A percentile compares a stretch with the other conserved stretches of the same genome.
Conservation (phyloP, 2,329 filamentous ascomycete genomes). For the Aureobasidium leucospermi region DNA sequence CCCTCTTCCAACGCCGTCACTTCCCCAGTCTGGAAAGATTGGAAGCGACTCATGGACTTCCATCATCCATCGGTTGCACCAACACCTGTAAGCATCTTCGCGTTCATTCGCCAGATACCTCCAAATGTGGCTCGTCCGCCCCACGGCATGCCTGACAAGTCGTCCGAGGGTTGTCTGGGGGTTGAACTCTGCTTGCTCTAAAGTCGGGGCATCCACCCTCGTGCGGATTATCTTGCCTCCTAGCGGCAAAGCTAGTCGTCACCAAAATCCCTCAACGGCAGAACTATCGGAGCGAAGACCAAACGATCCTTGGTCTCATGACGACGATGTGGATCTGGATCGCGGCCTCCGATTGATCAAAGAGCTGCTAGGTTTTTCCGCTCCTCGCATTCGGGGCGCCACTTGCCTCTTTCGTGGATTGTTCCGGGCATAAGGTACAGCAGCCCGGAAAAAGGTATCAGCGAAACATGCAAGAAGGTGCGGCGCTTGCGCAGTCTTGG, state of each 20-base stretch:
- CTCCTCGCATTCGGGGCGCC: not conserved
- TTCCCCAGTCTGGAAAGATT: not conserved
- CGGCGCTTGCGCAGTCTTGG: not conserved
- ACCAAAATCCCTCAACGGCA: not conserved
- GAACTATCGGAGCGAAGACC: conserved; percentile 2
- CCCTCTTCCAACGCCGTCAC: not conserved
- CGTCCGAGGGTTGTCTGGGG: not conserved
- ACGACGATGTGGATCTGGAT: not conserved
- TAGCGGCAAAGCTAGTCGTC: not conserved
- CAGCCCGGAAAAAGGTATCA: conserved; percentile 4
- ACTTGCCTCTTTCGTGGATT: not conserved
- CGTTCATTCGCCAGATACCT: not conserved
- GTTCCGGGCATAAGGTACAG: not conserved
- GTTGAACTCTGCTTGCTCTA: not conserved
- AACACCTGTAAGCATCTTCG: not conserved
- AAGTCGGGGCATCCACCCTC: not conserved
- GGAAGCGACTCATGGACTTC: not conserved
- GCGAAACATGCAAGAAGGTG: not conserved
- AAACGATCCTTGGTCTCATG: not conserved
- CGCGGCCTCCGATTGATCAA: not conserved
- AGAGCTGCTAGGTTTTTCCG: not conserved
- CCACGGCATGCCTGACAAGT: not conserved
- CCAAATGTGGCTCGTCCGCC: not conserved
- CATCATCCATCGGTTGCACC: too few relatives aligned
- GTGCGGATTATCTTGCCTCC: conserved; percentile 9